Evolutionary conservation across 202 grass and related monocot genomes (phyloP).

Genomic region (Elaeis oleifera): DNA sequence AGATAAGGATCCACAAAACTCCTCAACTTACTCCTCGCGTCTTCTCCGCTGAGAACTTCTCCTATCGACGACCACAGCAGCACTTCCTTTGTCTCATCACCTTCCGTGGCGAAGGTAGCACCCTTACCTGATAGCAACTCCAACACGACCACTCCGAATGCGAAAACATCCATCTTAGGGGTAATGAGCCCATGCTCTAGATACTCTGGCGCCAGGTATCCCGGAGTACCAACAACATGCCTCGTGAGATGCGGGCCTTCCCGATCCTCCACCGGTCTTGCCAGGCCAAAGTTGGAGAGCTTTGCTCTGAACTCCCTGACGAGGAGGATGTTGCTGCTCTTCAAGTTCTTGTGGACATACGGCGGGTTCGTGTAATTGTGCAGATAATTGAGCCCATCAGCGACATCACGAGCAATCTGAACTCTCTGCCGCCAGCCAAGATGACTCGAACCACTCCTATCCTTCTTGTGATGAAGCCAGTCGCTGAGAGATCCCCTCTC

Average conservation of each 20-base stretch:
- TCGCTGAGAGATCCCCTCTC: constrained; percentile 72
- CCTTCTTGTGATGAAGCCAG: constrained; percentile 43
- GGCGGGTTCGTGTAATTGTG: constrained; percentile 76
- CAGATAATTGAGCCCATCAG: constrained; percentile 74
- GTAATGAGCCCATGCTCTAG: constrained; percentile 78
- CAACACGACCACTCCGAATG: constrained; percentile 69
- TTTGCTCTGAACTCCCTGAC: constrained; percentile 66
- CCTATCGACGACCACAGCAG: constrained; percentile 43
- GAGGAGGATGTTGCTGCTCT: constrained; percentile 70
- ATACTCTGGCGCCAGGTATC: constrained; percentile 78
- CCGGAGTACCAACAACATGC: constrained; percentile 78
- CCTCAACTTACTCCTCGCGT: constrained; percentile 35
- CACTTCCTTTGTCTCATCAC: constrained; percentile 7
- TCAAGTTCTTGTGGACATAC: constrained; percentile 82
- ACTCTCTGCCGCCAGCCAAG: constrained; percentile 68
- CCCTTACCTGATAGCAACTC: constrained; percentile 82
- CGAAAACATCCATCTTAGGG: constrained; percentile 75
- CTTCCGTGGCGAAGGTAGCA: constrained; percentile 29
- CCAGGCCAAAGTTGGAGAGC: constrained; percentile 64
- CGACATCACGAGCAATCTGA: constrained; percentile 56
- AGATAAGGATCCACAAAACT: constrained; percentile 55
- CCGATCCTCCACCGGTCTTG: constrained; percentile 25
- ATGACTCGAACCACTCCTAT: background rate
- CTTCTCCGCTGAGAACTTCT: constrained; percentile 31
- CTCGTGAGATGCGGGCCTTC: constrained; percentile 49